Evolutionary conservation across 2,329 filamentous ascomycete species (phyloP), one percentile per base, ranked within the genome.

Genomic region (Bimuria novae-zelandiae): DNA sequence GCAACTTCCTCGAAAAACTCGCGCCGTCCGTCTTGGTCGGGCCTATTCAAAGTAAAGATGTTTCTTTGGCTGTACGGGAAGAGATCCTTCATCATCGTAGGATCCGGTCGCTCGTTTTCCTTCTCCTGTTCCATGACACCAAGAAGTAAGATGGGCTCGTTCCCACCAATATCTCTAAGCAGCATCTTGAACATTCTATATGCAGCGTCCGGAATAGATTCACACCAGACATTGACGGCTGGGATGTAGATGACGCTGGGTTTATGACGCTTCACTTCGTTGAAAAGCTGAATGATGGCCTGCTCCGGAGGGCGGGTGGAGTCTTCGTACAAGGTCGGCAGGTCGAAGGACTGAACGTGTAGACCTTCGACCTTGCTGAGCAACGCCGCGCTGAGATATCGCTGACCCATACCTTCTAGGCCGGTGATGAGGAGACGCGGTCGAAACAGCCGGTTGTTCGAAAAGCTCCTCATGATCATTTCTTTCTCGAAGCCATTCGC

Each of bases 201-300:
- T 4, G 84, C 83, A 11, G 77, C 76, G 2, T 87, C 84, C 33
- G 91, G 77, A n/a, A 74, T 54, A 0, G 89, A 87, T 11, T 83
- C 76, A 69, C 91, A 93, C 94, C 94, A 99, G 7, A 88, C 83
- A 61, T 96, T 89, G 43, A 97, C 84, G 61, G 92, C 88, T 2
- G 94, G 93, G 37, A 99, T 89, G 74, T 92, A 97, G 46, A 99
- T 94, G 32, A 97, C 90, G 70, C 92, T 95, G 0, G 94, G 94
- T 72, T 96, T 97, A 71, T 97, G 92, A 32, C 92, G 87, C 72
- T 93, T 90, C 32, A 96, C 90, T 76, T 97, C 94, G 0, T 90
- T 87, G 68, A 99, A 97, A 7, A 96, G 81, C 60, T 92, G 88
- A 11, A 96, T 91, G 58, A 99, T 86, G 8, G 92, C 90, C 61